Percentiles rank a stretch among this genome's conserved stretches.
phyloP scores from a whole-genome alignment of 176 grass and related monocot genomes.

The Metroxylon sagu region DNA sequence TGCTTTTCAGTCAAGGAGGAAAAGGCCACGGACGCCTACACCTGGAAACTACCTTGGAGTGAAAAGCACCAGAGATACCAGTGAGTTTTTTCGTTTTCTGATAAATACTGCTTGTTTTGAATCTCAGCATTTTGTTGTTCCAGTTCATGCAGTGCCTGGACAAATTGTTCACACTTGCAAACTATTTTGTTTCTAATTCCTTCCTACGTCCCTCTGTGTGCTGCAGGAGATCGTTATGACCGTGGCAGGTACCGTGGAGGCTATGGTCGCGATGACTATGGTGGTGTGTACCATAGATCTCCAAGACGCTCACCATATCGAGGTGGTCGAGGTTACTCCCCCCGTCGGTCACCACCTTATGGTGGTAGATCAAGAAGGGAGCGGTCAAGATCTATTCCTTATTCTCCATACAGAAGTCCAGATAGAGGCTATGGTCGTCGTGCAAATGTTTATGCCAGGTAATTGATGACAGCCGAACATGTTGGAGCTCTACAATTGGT shows the following conservation, averaged over 20 bases:
- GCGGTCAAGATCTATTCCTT: constrained; percentile 2
- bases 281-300: constrained; percentile 2
- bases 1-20: constrained; percentile 59
- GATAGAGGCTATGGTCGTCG: constrained; percentile 2
- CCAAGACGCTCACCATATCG: background rate
- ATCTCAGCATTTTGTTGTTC: background rate
- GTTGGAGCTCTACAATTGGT: too few species aligned
- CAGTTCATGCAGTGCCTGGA: background rate
- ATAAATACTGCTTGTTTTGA: too few species aligned
- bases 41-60: constrained; percentile 73
- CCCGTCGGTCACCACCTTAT: constrained; percentile 4
- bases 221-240: background rate
- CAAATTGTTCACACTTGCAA: too few species aligned
- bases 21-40: constrained; percentile 55
- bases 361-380: constrained; percentile 3
- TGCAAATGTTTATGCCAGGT: constrained; percentile 4
- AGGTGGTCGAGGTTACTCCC: constrained; percentile 4
- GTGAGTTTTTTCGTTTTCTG: constrained; percentile 5
- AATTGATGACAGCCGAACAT: background rate
- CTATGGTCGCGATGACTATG: constrained; percentile 1
- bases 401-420: background rate
- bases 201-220: background rate
- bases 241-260: constrained; percentile 2
- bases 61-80: constrained; percentile 29
- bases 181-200: background rate